Percentiles rank a stretch among this genome's conserved stretches.
phyloP scores from a whole-genome alignment of 257 asterid genomes.

The Nicotiana obtusifolia region DNA sequence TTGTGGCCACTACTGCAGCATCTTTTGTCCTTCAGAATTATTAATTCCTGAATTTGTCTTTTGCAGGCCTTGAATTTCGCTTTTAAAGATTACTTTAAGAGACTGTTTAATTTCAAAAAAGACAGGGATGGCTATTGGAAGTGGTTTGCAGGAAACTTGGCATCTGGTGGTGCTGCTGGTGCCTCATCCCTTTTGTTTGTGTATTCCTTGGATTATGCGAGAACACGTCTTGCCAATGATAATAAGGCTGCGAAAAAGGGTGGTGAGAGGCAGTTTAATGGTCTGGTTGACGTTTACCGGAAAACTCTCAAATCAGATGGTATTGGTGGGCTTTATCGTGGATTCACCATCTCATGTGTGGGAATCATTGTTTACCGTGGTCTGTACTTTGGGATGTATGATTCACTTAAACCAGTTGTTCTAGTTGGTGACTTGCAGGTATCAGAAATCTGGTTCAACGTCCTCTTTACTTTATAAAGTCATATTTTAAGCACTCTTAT shows the following conservation, averaged over 20 bases:
- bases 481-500: neutral
- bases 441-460: neutral
- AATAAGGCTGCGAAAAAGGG: conserved; percentile 63
- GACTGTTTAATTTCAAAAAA: conserved; percentile 62
- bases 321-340: conserved; percentile 67
- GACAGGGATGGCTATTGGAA: conserved; percentile 72
- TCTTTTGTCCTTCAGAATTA: conserved; percentile 10
- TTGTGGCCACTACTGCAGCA: neutral
- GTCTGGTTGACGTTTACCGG: conserved; percentile 62
- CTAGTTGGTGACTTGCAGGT: conserved; percentile 53
- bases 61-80: conserved; percentile 77
- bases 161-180: conserved; percentile 75
- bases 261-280: conserved; percentile 77
- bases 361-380: conserved; percentile 81
- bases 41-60: conserved; percentile 13
- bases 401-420: conserved; percentile 66
- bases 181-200: conserved; percentile 63
- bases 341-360: conserved; percentile 63
- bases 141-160: conserved; percentile 77
- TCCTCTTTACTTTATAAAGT: neutral
- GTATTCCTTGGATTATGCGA: conserved; percentile 65
- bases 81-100: conserved; percentile 70
- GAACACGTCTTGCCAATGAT: conserved; percentile 71
- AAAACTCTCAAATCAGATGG: conserved; percentile 67
- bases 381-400: conserved; percentile 79